A percentile compares a stretch with the other conserved stretches of the same genome.
Evolutionary conservation across 345 rosid genomes (phyloP).

Genomic region (Gossypioides kirkii): DNA sequence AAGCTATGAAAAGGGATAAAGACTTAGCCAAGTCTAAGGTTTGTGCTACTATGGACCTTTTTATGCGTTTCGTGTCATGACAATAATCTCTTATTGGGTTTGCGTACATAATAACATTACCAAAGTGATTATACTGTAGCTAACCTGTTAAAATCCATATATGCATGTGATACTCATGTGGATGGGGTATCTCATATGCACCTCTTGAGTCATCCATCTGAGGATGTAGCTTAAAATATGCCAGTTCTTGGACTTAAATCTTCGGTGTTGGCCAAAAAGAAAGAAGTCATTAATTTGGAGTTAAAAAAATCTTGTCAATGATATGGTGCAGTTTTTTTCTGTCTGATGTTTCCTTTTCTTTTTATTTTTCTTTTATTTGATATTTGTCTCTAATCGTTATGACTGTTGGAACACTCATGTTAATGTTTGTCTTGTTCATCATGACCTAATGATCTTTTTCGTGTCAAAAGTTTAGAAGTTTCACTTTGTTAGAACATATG

Average conservation of each 20-base stretch:
- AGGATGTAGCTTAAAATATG: background rate
- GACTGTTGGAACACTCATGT: background rate
- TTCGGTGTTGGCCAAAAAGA: background rate
- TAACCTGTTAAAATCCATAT: background rate
- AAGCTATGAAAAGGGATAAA: slow-evolving; percentile 45
- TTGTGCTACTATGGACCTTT: slow-evolving; percentile 10
- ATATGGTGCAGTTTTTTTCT: background rate
- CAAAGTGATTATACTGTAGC: background rate
- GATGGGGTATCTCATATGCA: background rate
- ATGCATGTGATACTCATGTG: background rate
- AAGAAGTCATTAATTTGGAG: background rate
- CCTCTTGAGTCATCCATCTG: background rate
- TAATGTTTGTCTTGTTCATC: background rate
- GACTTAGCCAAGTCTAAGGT: slow-evolving; percentile 52
- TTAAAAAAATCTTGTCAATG: background rate
- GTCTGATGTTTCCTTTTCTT: background rate
- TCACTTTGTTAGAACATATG: background rate
- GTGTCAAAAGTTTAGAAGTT: background rate
- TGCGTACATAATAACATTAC: slow-evolving; percentile 16
- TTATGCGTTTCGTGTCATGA: background rate
- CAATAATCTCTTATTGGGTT: slow-evolving; percentile 8
- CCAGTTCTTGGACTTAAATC: background rate
- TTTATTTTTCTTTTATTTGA: background rate
- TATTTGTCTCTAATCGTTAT: background rate
- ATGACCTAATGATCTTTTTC: background rate